These are phyloP conservation scores for Leucocoprinus birnbaumii DNA, from an alignment of 768 basidiomycete species.

Conservation along the genomic window DNA sequence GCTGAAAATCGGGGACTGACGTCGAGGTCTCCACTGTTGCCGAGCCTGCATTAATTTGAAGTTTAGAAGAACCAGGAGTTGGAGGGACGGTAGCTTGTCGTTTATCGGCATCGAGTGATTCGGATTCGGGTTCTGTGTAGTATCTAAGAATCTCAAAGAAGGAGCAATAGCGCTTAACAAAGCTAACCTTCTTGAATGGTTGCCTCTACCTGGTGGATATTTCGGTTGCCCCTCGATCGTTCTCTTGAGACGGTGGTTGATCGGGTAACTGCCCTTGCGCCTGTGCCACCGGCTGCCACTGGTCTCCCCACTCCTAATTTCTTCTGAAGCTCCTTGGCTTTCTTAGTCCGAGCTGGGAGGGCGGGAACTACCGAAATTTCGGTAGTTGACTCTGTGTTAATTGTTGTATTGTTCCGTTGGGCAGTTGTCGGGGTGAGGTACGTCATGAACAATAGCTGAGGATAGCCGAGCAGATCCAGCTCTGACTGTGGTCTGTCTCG, in stretches of 20 bases:
- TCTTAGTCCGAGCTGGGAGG: conserved; percentile 48
- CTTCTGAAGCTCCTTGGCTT: conserved; percentile 70
- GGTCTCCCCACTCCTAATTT: conserved; percentile 74
- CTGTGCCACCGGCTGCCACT: conserved; percentile 58
- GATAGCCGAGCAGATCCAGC: conserved; percentile 37
- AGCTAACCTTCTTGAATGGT: conserved; percentile 59
- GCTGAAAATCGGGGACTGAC: conserved; percentile 1
- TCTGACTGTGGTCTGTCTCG: conserved; percentile 31
- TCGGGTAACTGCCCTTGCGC: conserved; percentile 64
- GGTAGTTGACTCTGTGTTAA: background rate
- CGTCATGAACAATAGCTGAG: conserved; percentile 47
- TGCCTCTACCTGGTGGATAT: conserved; percentile 47
- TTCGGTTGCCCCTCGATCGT: conserved; percentile 48
- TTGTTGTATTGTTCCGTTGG: background rate
- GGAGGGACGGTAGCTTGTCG: background rate
- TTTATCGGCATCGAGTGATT: background rate
- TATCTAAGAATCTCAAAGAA: conserved; percentile 2
- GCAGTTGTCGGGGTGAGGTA: conserved; percentile 35
- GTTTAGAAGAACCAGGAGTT: background rate
- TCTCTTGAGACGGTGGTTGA: conserved; percentile 48
- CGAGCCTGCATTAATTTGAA: background rate
- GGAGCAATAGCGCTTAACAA: background rate
- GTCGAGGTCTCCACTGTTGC: background rate
- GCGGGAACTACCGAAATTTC: conserved; percentile 14
- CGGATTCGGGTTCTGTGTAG: conserved; percentile 23